Conservation (phyloP, 129 eudicot species). For the Flaveria ramosissima region DNA sequence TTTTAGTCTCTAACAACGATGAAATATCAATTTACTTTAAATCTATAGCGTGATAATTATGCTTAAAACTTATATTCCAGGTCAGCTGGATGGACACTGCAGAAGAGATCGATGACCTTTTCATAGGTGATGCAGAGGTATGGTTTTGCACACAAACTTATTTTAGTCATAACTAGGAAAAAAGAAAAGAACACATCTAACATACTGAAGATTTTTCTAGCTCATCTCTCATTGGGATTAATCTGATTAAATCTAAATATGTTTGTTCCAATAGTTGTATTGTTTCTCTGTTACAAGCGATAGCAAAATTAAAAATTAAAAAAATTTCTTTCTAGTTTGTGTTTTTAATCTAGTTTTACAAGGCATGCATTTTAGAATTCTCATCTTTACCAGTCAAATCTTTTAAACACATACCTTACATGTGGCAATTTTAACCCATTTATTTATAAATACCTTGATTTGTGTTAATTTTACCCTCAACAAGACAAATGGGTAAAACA, state of each 20-base stretch:
- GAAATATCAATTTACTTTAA: background rate
- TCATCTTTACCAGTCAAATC: slow-evolving; percentile 8
- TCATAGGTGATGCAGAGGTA: slow-evolving; percentile 52
- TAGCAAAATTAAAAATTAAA: background rate
- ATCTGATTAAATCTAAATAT: background rate
- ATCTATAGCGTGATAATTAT: slow-evolving; percentile 6
- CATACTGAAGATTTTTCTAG: background rate
- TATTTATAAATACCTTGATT: background rate
- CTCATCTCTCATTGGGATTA: background rate
- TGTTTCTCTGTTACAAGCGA: background rate
- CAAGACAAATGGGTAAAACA: background rate
- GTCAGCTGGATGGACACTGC: slow-evolving; percentile 49
- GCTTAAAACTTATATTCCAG: slow-evolving; percentile 27
- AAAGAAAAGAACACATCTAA: background rate
- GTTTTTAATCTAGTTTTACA: background rate
- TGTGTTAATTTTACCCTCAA: background rate
- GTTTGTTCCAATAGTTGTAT: background rate
- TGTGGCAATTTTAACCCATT: background rate
- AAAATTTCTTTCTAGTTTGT: background rate
- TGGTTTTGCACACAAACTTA: slow-evolving; percentile 19
- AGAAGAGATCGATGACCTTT: slow-evolving; percentile 50
- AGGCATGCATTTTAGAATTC: background rate
- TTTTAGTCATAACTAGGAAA: slow-evolving; percentile 6
- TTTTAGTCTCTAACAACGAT: slow-evolving; percentile 16
- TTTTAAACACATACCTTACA: background rate